Evolutionary conservation across 805 yeast species (phyloP), one percentile per base, ranked within the genome.

Genomic region (Pichia pseudocactophila): DNA sequence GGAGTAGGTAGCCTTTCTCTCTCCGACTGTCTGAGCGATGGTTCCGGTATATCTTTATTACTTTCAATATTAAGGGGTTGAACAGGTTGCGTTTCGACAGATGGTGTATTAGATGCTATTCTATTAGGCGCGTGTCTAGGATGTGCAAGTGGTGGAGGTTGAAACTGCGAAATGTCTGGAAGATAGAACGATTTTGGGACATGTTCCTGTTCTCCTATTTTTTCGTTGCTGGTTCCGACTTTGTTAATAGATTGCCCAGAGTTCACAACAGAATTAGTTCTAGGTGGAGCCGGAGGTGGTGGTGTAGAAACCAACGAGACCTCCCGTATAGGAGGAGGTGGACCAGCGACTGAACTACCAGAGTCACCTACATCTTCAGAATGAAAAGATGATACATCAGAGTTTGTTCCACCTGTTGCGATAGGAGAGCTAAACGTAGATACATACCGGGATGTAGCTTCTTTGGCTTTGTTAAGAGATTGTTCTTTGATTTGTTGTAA

Each of bases 401-500:
- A 22, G 25, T 22, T 22, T 20, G 36, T 10, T n/a, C 30, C 8
- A 30, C 34, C 25, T 12, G 50, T 43, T 10, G 53, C 39, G 8
- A 39, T 18, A 18, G 43, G 4, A 1, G 48, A 9, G 34, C 36
- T 26, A 7, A 50, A 32, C 8, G 44, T 5, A 9, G 41, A 32
- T 17, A 35, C 17, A 12, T 20, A n/a, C 15, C 40, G 36, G 11
- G 10, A 17, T 15, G 49, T 16, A 5, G 43, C 26, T 9, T 34
- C 44, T 36, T 38, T 50, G 2, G 65, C 64, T 20, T 52, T 57
- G 28, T 45, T 49, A 30, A 52, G 42, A 26, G 63, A 54, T 30
- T 56, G 61, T 39, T 55, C 56, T 38, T 50, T 56, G 45, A 59
- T 53, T 34, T 49, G 48, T 28, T 50, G 54, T 45, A 59, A 44